These are phyloP conservation scores for Pseudogymnoascus sp. DNA, from an alignment of 2,329 filamentous ascomycete species.

Conservation along the genomic window DNA sequence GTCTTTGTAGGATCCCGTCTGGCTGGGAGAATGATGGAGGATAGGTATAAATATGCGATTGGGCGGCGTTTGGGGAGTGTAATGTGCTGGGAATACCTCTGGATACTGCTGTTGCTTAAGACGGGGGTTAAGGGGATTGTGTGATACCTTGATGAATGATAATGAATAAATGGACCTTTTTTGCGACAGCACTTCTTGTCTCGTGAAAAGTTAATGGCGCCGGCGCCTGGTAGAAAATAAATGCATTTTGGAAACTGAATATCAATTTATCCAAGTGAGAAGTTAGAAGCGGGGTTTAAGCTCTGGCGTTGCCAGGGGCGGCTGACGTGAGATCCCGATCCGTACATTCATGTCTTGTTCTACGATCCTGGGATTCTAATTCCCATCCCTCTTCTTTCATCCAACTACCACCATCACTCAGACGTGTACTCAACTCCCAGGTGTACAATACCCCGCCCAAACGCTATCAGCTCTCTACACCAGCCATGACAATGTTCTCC, in stretches of 20 bases:
- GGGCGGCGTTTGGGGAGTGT: slow-evolving; percentile 1
- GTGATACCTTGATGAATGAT: slow-evolving; percentile 1
- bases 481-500: background rate
- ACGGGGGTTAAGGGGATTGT: background rate
- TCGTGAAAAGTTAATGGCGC: background rate
- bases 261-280: background rate
- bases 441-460: background rate
- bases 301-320: background rate
- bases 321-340: background rate
- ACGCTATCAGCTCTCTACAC: background rate
- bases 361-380: background rate
- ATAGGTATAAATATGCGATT: background rate
- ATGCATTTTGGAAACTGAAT: background rate
- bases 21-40: background rate
- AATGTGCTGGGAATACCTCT: slow-evolving; percentile 1
- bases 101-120: slow-evolving; percentile 6
- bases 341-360: background rate
- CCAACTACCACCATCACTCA: background rate
- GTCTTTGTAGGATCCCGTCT: slow-evolving; percentile 42
- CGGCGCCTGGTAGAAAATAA: background rate
- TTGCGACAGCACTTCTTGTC: background rate
- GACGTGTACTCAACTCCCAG: background rate
- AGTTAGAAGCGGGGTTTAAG: background rate
- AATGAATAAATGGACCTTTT: background rate
- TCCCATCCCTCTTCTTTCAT: background rate